Evolutionary conservation across 192 early-diverging fungal species (phyloP), one percentile per base, ranked within the genome.

Genomic region (Blastocladiella britannica): DNA sequence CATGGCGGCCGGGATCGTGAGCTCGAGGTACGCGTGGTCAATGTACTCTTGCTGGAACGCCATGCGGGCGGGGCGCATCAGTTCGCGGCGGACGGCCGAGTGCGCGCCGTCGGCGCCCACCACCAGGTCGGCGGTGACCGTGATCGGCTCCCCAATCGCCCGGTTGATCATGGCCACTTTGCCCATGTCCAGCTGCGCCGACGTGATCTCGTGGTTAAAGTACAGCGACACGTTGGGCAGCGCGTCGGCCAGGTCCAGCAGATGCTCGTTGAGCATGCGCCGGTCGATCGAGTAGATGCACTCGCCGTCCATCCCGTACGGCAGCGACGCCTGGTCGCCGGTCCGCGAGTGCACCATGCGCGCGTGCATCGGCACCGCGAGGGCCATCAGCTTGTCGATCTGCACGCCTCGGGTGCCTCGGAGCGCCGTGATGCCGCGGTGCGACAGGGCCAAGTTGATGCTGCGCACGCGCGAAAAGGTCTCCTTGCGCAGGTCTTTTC

Each of bases 271-370:
- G 52, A 94, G 74, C 47, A 70, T 63, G 54, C 82, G 83, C 30
- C 93, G 74, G 63, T 91, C 90, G 0, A 94, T 81, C 29, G 91
- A 90, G 78, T 97, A 91, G 64, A 93, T 97, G 67, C 83, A 83
- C 80, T 88, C 82, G 47, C 83, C 85, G 71, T 83, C 81, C 57
- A 88, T 74, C 59, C 87, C 87, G 71, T 97, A 97, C 4, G 77
- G 68, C 71, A 93, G 90, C 58, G 79, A 83, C 28, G 69, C 65
- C 58, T 82, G 83, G 51, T 67, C 63, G 4, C 87, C 88, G 26
- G 78, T 73, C 0, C 69, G 76, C 9, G 79, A 53, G 63, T 97
- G 93, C 26, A 97, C 79, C 89, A 94, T 88, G 47, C 93, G 74
- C 9, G 87, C 90, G 51, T 79, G 78, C 91, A 97, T 94, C 2